These are phyloP conservation scores for Beta lomatogona DNA, from an alignment of 179 eudicot species.

Conservation along the genomic window DNA sequence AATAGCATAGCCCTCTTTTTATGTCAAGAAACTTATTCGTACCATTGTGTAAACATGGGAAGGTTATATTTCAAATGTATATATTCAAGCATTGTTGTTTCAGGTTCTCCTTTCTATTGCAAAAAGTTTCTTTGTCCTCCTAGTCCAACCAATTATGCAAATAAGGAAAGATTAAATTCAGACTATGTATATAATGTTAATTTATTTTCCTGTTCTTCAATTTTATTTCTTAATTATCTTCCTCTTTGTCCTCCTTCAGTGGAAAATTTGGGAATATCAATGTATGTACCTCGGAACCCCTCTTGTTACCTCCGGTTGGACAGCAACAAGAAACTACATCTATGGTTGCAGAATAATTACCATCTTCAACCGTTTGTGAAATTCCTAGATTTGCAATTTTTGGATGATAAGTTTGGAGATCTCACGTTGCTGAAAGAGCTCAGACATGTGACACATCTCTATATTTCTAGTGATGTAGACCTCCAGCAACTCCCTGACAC, in stretches of 20 bases:
- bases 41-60: too few species aligned
- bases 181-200: too few species aligned
- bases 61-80: too few species aligned
- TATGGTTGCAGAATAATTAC: not conserved
- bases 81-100: too few species aligned
- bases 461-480: not conserved
- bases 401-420: not conserved
- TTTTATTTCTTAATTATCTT: not conserved
- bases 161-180: too few species aligned
- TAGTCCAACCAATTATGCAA: too few species aligned
- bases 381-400: not conserved
- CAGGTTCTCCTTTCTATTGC: too few species aligned
- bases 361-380: not conserved
- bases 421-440: not conserved
- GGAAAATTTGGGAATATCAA: not conserved
- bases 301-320: not conserved
- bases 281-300: not conserved
- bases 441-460: not conserved
- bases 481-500: not conserved
- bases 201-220: too few species aligned
- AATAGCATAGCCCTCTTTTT: too few species aligned
- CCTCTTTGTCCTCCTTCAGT: not conserved
- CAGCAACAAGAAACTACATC: not conserved
- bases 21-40: too few species aligned
- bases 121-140: too few species aligned